A percentile compares a stretch with the other conserved stretches of the same genome.
Conservation (phyloP, 2,329 filamentous ascomycete species). For the Aspergillus sp. region DNA sequence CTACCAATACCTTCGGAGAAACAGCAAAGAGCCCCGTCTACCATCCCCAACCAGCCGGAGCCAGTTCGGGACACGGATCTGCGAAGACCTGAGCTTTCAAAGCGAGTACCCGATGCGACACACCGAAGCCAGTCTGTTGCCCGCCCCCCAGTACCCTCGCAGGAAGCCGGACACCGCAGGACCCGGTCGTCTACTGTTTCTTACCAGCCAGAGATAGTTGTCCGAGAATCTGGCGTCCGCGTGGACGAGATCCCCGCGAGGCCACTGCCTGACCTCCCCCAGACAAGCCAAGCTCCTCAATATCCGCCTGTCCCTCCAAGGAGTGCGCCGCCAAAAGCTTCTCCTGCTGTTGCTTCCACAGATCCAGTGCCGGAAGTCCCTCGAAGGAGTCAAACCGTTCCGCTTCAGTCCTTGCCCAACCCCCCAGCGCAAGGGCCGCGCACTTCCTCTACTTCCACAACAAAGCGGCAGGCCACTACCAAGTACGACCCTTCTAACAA, state of each 20-base stretch:
- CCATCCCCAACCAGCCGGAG: not conserved
- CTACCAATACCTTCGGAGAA: not conserved
- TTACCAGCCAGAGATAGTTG: constrained; percentile 11
- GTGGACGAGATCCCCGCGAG: constrained; percentile 1
- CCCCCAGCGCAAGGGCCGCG: constrained; percentile 4
- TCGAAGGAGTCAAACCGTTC: not conserved
- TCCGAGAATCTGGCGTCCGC: not conserved
- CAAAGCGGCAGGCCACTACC: constrained; percentile 28
- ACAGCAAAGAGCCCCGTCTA: not conserved
- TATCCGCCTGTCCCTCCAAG: not conserved
- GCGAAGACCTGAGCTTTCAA: constrained; percentile 2
- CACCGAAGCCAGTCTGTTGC: constrained; percentile 4
- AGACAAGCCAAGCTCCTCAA: not conserved
- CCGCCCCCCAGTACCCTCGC: not conserved
- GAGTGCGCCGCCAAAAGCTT: constrained; percentile 5
- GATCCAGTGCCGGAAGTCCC: not conserved
- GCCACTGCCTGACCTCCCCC: not conserved
- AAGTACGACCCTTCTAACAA: constrained; percentile 19
- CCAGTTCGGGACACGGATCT: not conserved
- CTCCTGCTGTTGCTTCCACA: constrained; percentile 3
- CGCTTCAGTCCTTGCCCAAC: not conserved
- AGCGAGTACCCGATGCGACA: not conserved
- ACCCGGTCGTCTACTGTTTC: not conserved
- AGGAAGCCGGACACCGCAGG: constrained; percentile 2
- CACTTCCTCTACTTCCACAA: constrained; percentile 4